Evolutionary conservation across 1,284 basidiomycete species (phyloP).

Genomic region (Ustilago crameri): DNA sequence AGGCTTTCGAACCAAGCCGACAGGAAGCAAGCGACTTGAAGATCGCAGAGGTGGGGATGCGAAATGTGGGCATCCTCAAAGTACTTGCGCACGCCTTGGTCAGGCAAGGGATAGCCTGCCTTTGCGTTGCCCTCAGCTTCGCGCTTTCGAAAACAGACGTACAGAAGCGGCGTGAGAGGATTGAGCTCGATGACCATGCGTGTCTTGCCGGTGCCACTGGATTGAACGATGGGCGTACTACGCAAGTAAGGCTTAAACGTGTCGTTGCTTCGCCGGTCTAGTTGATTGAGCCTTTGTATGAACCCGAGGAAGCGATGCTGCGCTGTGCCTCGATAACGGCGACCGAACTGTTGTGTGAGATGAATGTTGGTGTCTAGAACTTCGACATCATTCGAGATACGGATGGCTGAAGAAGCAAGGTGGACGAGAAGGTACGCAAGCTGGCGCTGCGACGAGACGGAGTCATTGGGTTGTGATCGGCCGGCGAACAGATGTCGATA

Average conservation of each 20-base stretch:
- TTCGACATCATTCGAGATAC: too few species aligned
- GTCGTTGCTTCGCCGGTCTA: too few species aligned
- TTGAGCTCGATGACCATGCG: conserved; percentile 8
- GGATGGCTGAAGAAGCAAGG: too few species aligned
- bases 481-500: too few species aligned
- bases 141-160: background rate
- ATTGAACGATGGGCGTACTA: conserved; percentile 13
- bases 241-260: background rate
- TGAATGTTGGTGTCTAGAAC: conserved; percentile 2
- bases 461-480: too few species aligned
- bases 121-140: background rate
- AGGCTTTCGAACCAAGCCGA: conserved; percentile 7
- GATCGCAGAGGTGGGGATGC: background rate
- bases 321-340: background rate
- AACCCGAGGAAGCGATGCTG: conserved; percentile 3
- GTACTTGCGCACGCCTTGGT: background rate
- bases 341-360: background rate
- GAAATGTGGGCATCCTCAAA: background rate
- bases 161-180: background rate
- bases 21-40: conserved; percentile 5
- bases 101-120: background rate
- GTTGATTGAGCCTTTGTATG: background rate
- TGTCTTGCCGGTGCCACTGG: conserved; percentile 14
- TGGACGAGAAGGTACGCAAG: too few species aligned
- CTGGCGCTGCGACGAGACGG: too few species aligned